Percentiles rank a stretch among this genome's conserved stretches.
Conservation (phyloP, 495 filamentous ascomycete genomes). For the Pseudoneurospora amorphoporcata region DNA sequence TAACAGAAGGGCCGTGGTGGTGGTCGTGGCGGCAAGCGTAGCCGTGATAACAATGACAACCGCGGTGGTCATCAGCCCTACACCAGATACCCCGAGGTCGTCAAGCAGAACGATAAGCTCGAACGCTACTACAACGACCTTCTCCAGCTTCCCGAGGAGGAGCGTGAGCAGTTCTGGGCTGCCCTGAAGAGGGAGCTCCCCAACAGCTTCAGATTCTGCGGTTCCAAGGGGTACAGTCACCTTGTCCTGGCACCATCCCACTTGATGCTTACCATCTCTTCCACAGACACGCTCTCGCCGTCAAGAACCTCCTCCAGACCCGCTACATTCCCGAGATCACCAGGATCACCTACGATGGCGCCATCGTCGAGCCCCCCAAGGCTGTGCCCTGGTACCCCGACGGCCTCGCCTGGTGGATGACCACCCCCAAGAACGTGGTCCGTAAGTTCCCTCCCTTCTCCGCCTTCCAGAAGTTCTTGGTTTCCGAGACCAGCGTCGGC, state of each 20-base stretch:
- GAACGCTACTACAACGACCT: slow-evolving; percentile 76
- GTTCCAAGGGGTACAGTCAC: slow-evolving; percentile 61
- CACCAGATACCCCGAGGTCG: slow-evolving; percentile 45
- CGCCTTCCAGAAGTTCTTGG: slow-evolving; percentile 95
- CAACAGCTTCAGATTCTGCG: slow-evolving; percentile 93
- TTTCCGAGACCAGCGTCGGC: slow-evolving; percentile 90
- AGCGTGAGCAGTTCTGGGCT: slow-evolving; percentile 71
- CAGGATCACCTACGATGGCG: slow-evolving; percentile 67
- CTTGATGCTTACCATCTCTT: neutral
- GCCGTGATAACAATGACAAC: neutral
- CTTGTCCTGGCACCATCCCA: neutral
- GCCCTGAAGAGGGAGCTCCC: slow-evolving; percentile 72
- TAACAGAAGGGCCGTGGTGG: slow-evolving; percentile 6
- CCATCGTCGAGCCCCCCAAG: slow-evolving; percentile 66
- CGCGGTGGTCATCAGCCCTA: slow-evolving; percentile 20
- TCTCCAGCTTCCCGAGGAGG: slow-evolving; percentile 59
- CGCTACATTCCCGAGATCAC: slow-evolving; percentile 82
- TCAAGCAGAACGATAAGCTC: slow-evolving; percentile 63
- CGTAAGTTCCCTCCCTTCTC: slow-evolving; percentile 86
- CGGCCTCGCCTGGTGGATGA: slow-evolving; percentile 89
- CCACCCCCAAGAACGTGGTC: slow-evolving; percentile 86
- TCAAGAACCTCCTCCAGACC: slow-evolving; percentile 75
- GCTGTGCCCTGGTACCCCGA: slow-evolving; percentile 88
- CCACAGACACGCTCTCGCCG: slow-evolving; percentile 69
- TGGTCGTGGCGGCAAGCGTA: slow-evolving; percentile 6